These are phyloP conservation scores for Epichloe amarillans DNA, from an alignment of 2,329 filamentous ascomycete genomes.

Conservation along the genomic window DNA sequence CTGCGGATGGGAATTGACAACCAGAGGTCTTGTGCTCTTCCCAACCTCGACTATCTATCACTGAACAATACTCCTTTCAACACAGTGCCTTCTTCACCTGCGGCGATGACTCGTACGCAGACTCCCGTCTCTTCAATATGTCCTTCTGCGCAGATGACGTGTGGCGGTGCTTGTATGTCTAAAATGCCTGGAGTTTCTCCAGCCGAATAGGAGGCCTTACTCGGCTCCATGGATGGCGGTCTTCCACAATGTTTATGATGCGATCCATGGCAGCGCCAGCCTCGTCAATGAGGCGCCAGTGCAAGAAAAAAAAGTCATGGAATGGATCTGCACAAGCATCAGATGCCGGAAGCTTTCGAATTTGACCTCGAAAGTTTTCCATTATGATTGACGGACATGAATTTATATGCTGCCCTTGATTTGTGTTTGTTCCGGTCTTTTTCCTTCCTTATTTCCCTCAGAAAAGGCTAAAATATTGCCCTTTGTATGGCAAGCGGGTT, in stretches of 20 bases:
- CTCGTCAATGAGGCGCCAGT: conserved; percentile 32
- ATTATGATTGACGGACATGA: background rate
- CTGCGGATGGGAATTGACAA: conserved; percentile 28
- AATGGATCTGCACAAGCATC: conserved; percentile 33
- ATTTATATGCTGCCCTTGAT: background rate
- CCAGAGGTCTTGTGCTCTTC: conserved; percentile 15
- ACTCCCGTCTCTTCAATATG: conserved; percentile 7
- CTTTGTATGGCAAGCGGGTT: background rate
- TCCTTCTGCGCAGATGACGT: background rate
- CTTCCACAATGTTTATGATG: conserved; percentile 71
- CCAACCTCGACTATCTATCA: conserved; percentile 47
- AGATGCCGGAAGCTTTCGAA: conserved; percentile 8
- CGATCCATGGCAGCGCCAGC: conserved; percentile 58
- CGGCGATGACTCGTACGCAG: conserved; percentile 26
- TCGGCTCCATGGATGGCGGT: conserved; percentile 68
- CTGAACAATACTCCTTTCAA: conserved; percentile 32
- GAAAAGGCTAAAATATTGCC: background rate
- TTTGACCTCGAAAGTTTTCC: conserved; percentile 1
- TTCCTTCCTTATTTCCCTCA: too few relatives aligned
- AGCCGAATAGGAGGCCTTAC: conserved; percentile 69
- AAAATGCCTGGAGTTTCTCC: conserved; percentile 38
- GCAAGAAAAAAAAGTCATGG: conserved; percentile 39
- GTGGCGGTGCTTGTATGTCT: conserved; percentile 6
- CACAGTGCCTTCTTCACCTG: conserved; percentile 37
- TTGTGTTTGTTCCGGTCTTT: background rate